Percentiles rank a stretch among this genome's conserved stretches.
These are phyloP conservation scores for Rhynchosporium graminicola DNA, from an alignment of 2,329 filamentous ascomycete genomes.

Conservation along the genomic window DNA sequence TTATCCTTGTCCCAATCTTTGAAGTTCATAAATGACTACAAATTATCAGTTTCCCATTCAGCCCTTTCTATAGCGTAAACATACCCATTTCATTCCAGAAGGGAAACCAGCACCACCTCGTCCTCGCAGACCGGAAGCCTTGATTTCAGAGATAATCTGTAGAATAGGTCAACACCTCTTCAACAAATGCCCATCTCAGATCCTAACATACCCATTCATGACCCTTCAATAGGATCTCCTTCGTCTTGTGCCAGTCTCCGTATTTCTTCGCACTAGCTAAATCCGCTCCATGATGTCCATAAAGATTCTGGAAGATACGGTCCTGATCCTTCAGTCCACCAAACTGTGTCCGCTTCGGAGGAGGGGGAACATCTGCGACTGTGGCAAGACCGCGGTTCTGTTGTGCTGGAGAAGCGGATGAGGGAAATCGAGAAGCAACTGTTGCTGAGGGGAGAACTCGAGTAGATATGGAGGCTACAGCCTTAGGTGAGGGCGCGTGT, in stretches of 20 bases:
- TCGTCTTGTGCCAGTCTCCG: conserved; percentile 99
- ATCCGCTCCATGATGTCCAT: conserved; percentile 88
- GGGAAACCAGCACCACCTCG: conserved; percentile 98
- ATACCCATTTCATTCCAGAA: conserved; percentile 97
- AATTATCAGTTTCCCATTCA: conserved; percentile 26
- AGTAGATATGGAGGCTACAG: conserved; percentile 37
- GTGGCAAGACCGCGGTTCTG: conserved; percentile 76
- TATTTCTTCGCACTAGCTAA: conserved; percentile 95
- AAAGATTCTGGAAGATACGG: conserved; percentile 98
- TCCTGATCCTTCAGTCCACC: conserved; percentile 94
- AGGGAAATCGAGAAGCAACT: conserved; percentile 33
- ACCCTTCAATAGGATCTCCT: conserved; percentile 95
- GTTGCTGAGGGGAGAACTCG: conserved; percentile 38
- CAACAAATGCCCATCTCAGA: conserved; percentile 8
- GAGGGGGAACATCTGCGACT: conserved; percentile 70
- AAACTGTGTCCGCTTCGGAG: conserved; percentile 67
- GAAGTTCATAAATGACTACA: conserved; percentile 98
- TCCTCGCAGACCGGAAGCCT: conserved; percentile 91
- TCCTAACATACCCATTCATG: conserved; percentile 75
- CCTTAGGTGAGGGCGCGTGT: conserved; percentile 40
- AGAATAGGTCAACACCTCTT: conserved; percentile 27
- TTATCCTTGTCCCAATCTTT: conserved; percentile 99
- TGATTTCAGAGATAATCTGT: conserved; percentile 93
- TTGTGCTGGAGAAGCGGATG: conserved; percentile 47
- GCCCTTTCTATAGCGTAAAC: conserved; percentile 39